Base-by-base conservation (phyloP, 805 yeast genomes). In the Yarrowia deformans region DNA sequence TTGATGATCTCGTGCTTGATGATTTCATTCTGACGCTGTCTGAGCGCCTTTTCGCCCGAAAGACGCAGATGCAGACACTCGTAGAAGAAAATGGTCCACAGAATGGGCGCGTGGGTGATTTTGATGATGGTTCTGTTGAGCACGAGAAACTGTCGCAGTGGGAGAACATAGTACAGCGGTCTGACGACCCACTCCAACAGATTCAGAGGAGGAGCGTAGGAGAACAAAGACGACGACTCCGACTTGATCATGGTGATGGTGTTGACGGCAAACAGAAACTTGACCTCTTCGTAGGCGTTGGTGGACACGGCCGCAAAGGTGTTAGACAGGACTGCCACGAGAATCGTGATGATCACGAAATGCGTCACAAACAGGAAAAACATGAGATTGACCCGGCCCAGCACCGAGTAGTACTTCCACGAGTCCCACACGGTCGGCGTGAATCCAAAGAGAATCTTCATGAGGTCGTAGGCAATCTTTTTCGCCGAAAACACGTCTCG, bases 361-460 rank as follows among this genome's bases (percentile, higher is more conserved):
- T 85, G 88, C 67, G 84, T 83, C 71, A 85, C 78, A 70, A 85
- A 85, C 35, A 85, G 78, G 73, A 83, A 85, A n/a, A 83, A 79
- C 73, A 85, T 78, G 69, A 84, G 82, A 29, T 84, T 79, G n/a
- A 76, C 71, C 45, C 83, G 78, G 0, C 88, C 88, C 49, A 84
- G 74, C 1, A 76, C 71, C 49, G 84, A 81, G 72, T 83, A 85
- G 67, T 79, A 77, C 45, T 78, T 76, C 88, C 88, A 85, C 68
- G 82, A 83, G 56, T 80, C 79, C 88, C 88, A 85, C 3, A 85
- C 88, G 0, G 87, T 84, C 0, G 88, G 88, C 1, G 88, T 85
- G 74, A 83, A 85, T 0, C 88, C 88, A 73, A 85, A 85, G 70
- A 85, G 80, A 3, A 85, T 78, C 74, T 84, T 84, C 55, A 85